Evolutionary conservation across 169 alveolate species (phyloP).

Genomic region (Eimeria tenella): DNA sequence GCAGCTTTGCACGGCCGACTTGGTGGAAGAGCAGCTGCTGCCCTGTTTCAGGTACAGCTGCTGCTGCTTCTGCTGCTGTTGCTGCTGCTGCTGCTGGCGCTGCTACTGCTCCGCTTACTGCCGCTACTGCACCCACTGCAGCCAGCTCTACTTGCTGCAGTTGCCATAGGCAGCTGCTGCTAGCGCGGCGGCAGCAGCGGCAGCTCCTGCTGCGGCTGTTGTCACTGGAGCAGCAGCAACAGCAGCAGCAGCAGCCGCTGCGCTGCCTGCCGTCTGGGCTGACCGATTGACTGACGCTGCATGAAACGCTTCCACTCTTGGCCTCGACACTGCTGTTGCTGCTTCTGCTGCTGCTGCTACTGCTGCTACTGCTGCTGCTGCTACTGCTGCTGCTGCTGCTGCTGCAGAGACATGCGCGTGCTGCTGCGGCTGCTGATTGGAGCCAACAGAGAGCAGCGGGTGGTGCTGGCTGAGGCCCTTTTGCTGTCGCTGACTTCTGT

Average conservation of each 20-base stretch:
- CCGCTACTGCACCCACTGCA: not conserved
- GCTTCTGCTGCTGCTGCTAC: not conserved
- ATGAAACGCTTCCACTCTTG: too few relatives aligned
- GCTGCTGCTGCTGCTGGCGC: not conserved
- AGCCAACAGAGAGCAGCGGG: not conserved
- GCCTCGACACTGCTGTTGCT: not conserved
- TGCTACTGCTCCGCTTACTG: not conserved
- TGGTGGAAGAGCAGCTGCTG: not conserved
- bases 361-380: not conserved
- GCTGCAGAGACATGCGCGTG: constrained; percentile 15
- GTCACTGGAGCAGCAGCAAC: not conserved
- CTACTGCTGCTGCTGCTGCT: constrained; percentile 13
- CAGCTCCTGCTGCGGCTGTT: not conserved
- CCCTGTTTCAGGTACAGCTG: not conserved
- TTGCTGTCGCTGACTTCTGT: constrained; percentile 16
- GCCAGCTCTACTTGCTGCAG: not conserved
- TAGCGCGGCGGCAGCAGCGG: not conserved
- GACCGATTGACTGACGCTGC: too few relatives aligned
- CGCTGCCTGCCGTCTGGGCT: too few relatives aligned
- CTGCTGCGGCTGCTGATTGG: not conserved
- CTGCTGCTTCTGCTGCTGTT: constrained; percentile 10
- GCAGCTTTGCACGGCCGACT: not conserved
- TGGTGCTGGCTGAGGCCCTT: not conserved
- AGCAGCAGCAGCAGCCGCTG: not conserved
- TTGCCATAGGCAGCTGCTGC: not conserved